Base-by-base conservation (phyloP, 139 green algal species). In the Chlorella sorokiniana region DNA sequence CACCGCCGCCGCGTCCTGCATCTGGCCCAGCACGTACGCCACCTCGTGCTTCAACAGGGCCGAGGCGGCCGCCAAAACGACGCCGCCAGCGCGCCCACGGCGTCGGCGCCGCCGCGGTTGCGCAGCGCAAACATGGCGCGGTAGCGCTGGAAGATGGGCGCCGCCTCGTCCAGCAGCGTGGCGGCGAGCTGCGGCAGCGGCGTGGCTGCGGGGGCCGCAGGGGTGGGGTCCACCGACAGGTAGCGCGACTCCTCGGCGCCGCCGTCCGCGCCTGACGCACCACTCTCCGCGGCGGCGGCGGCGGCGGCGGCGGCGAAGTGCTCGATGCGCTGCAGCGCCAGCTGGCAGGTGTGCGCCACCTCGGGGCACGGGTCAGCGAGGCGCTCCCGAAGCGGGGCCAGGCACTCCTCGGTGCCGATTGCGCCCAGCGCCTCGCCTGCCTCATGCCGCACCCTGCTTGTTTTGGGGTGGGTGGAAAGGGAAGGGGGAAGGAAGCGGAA, bases 11-110 rank as follows among this genome's bases (percentile, higher is more conserved):
- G 82, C 78, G 84, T 97, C 89, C 82, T 97, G 94, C 94, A 99
- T 95, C 89, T 99, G 97, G 0, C 97, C 97, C 72, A 99, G 90
- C 73, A 99, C 96, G 73, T 98, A 99, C 1, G 97, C 97, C 41
- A 97, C 90, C 87, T 98, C 95, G 79, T 98, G 95, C 87, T 98
- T 98, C 23, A 98, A 90, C 81, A 98, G 91, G 29, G 95, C 95
- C 23, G 78, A 84, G 45, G 63, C 25, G 8, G 68, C 63, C 0
- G 52, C 76, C 20, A 29, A 69, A 97, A 93, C 51, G 89, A 85
- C 18, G 89, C 83, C 0, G 79, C 87, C 35, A 99, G 90, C 11
- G 90, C 95, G 4, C 41, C 48, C 22, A 98, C 92, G 22, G 92
- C 94, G 23, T 94, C 92, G 11, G 51, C 27, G 25, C 94, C 94